Evolutionary conservation across 2,329 filamentous ascomycete species (phyloP).

Genomic region (Trichoderma semiorbis): DNA sequence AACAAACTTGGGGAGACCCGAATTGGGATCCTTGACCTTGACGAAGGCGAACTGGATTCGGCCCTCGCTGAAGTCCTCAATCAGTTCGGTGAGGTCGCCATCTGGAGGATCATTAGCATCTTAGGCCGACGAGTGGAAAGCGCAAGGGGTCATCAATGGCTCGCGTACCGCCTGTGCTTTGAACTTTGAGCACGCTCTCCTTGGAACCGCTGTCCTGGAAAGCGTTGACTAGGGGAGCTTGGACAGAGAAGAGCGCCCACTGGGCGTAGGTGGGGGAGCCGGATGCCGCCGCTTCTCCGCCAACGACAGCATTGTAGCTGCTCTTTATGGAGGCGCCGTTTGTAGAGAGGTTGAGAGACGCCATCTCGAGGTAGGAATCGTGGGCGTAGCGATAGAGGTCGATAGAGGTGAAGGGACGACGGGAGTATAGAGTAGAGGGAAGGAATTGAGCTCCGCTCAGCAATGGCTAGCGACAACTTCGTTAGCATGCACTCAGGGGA

Average conservation of each 20-base stretch:
- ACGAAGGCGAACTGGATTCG: conserved; percentile 95
- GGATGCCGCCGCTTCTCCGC: conserved; percentile 47
- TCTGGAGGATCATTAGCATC: conserved; percentile 50
- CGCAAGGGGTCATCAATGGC: not conserved
- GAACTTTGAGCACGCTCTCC: conserved; percentile 93
- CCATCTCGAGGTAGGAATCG: conserved; percentile 51
- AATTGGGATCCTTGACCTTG: conserved; percentile 95
- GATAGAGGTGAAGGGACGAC: not conserved
- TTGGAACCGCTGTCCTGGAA: conserved; percentile 85
- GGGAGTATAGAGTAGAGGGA: conserved; percentile 5
- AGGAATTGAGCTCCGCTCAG: conserved; percentile 29
- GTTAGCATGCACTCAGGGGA: conserved; percentile 9
- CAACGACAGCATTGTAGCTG: conserved; percentile 63
- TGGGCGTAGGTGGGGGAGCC: conserved; percentile 79
- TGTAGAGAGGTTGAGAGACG: conserved; percentile 73
- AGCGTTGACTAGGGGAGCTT: conserved; percentile 85
- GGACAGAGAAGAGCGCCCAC: conserved; percentile 93
- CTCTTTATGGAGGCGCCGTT: conserved; percentile 82
- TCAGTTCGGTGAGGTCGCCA: conserved; percentile 82
- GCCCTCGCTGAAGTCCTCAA: conserved; percentile 96
- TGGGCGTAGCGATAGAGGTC: conserved; percentile 22
- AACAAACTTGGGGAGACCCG: conserved; percentile 81
- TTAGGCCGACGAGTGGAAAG: not conserved
- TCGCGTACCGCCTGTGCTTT: conserved; percentile 74
- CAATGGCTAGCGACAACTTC: conserved; percentile 17